Evolutionary conservation across 805 yeast species (phyloP), one percentile per base, ranked within the genome.

Genomic region (Metschnikowia cerradonensis): DNA sequence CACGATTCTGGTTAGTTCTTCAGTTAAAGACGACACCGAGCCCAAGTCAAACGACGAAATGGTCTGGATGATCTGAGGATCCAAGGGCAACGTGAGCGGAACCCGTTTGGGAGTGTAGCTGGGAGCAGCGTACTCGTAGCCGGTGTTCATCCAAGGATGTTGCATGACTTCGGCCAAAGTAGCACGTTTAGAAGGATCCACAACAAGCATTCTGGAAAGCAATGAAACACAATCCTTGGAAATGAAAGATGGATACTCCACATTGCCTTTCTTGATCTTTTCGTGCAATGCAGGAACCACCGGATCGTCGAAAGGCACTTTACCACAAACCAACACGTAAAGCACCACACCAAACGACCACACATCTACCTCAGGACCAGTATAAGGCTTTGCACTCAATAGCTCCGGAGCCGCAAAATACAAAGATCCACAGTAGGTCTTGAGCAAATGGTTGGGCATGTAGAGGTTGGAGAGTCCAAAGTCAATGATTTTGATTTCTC

Each of bases 321-420:
- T 91, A 49, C 99, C 99, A 67, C 97, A 91, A 2, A 94, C 97
- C 53, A 94, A 75, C 6, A 94, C 99, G 64, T 90, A 94, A 46
- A 94, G 71, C 0, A 94, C 98, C 32, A 94, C 96, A 56, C 99
- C 99, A 75, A 91, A 92, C 2, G 97, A 89, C 99, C 99, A 94
- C 17, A 94, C 85, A 67, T 94, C 99, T 44, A 94, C 97, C 67
- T 94, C 99, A 0, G 99, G 99, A 0, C 99, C 99, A 35, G 80
- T 76, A 62, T 94, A 94, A 1, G 97, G 97, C 58, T 83, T 83
- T 1, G 98, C 99, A 52, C 88, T 87, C 48, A 94, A 75, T 58
- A 94, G 76, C 67, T 94, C 99, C 0, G 99, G 99, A 0, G 99
- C 99, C 0, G 99, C 99, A 79, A 94, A 94, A 67, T 94, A 94